phyloP scores from a whole-genome alignment of 2,329 filamentous ascomycete species.

The Monascus ruber region DNA sequence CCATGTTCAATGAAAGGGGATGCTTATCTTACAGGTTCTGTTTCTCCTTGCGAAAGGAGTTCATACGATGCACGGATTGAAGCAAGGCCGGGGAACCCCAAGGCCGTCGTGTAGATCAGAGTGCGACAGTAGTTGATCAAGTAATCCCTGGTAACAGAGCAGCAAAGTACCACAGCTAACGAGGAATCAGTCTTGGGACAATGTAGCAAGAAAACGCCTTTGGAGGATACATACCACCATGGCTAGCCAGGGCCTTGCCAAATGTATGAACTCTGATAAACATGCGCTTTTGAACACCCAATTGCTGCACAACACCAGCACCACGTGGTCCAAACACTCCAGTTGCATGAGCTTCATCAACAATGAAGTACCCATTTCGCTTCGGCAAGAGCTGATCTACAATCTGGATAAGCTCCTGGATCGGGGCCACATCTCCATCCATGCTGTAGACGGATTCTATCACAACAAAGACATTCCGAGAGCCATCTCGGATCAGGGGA shows the following conservation, averaged over 20 bases:
- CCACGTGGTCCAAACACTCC: constrained; percentile 42
- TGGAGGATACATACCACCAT: constrained; percentile 47
- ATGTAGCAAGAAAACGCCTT: constrained; percentile 1
- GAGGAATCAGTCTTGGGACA: background rate
- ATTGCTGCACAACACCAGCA: constrained; percentile 37
- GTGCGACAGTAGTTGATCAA: constrained; percentile 66
- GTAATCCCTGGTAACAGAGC: constrained; percentile 47
- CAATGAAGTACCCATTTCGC: constrained; percentile 45
- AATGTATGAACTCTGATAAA: constrained; percentile 42
- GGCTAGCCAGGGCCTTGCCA: constrained; percentile 46
- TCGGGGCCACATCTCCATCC: constrained; percentile 63
- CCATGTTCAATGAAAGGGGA: constrained; percentile 1
- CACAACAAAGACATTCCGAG: constrained; percentile 52
- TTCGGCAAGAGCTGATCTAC: constrained; percentile 45
- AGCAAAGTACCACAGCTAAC: constrained; percentile 52
- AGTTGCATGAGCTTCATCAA: constrained; percentile 47
- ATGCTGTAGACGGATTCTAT: constrained; percentile 69
- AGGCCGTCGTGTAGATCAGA: constrained; percentile 62
- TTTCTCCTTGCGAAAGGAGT: constrained; percentile 42
- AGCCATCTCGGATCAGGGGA: constrained; percentile 23
- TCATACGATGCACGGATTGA: constrained; percentile 49
- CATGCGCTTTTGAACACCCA: constrained; percentile 41
- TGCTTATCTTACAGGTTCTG: constrained; percentile 28
- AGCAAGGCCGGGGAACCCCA: constrained; percentile 50
- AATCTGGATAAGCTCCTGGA: constrained; percentile 48